Conservation (phyloP, 805 yeast genomes). For the Starmera dryadoides region DNA sequence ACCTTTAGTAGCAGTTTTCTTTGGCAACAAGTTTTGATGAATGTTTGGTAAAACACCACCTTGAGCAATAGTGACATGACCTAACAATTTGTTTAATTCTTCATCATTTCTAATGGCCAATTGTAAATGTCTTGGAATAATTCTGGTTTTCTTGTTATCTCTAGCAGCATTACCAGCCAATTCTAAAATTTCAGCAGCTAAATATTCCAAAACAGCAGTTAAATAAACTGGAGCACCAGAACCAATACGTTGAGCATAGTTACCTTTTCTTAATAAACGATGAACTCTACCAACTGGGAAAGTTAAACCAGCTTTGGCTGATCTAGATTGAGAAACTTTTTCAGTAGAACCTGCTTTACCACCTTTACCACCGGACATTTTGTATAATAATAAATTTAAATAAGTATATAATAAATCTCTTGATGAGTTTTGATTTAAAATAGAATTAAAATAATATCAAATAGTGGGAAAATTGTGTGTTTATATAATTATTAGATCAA, state of each 20-base stretch:
- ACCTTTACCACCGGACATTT: conserved; percentile 68
- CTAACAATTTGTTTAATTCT: conserved; percentile 90
- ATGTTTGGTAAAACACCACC: conserved; percentile 99
- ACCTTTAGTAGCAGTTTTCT: conserved; percentile 51
- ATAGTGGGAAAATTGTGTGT: too few relatives aligned
- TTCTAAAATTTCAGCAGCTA: conserved; percentile 97
- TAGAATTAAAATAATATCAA: not conserved
- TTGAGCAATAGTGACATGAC: conserved; percentile 94
- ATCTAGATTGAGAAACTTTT: conserved; percentile 96
- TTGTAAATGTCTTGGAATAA: conserved; percentile 97
- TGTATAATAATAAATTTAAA: conserved; percentile 13
- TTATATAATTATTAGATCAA: not conserved
- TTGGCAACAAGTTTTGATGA: conserved; percentile 86
- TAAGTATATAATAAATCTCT: not conserved
- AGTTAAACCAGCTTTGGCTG: conserved; percentile 96
- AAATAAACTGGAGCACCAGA: conserved; percentile 98
- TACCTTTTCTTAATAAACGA: conserved; percentile 92
- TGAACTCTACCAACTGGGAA: conserved; percentile 99
- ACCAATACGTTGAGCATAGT: conserved; percentile 98
- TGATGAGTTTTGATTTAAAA: not conserved
- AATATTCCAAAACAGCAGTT: conserved; percentile 94
- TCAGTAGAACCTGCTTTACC: conserved; percentile 94
- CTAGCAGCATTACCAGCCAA: conserved; percentile 99
- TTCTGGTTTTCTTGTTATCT: conserved; percentile 98
- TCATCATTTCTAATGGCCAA: conserved; percentile 98